Percentiles rank a stretch among this genome's conserved stretches.
phyloP scores from a whole-genome alignment of 1,284 basidiomycete species.

The Rhodotorula sp. region DNA sequence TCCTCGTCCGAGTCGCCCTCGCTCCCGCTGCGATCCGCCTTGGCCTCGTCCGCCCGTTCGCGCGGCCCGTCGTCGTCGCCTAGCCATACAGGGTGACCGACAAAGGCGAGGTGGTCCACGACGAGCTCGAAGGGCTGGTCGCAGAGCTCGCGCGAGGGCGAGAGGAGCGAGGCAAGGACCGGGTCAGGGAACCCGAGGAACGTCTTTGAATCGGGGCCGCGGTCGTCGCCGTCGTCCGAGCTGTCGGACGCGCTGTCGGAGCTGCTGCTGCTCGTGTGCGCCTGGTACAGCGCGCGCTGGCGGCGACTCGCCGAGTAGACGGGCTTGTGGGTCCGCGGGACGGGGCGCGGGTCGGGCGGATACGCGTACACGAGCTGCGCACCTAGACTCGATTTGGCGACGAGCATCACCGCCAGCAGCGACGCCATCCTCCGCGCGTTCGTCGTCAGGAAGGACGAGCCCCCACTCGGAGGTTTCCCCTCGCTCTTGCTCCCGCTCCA shows the following conservation, averaged over 20 bases:
- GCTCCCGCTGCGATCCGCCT: slow-evolving; percentile 16
- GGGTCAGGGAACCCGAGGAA: slow-evolving; percentile 78
- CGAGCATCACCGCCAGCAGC: slow-evolving; percentile 44
- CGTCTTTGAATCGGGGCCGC: slow-evolving; percentile 14
- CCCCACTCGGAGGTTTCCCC: background rate
- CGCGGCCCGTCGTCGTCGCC: slow-evolving; percentile 68
- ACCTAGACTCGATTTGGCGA: slow-evolving; percentile 41
- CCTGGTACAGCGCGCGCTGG: slow-evolving; percentile 17
- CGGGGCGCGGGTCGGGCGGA: slow-evolving; percentile 41
- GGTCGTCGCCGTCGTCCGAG: slow-evolving; percentile 6
- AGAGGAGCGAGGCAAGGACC: slow-evolving; percentile 79
- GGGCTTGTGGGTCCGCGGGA: slow-evolving; percentile 43
- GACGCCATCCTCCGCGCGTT: slow-evolving; percentile 24
- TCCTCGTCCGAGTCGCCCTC: slow-evolving; percentile 19
- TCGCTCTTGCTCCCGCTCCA: background rate
- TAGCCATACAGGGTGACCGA: slow-evolving; percentile 89
- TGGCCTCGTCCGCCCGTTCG: slow-evolving; percentile 41
- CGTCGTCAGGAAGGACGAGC: background rate
- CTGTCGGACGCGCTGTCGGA: slow-evolving; percentile 18
- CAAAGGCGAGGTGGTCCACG: slow-evolving; percentile 89
- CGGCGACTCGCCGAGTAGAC: slow-evolving; percentile 37
- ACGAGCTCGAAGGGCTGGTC: slow-evolving; percentile 93
- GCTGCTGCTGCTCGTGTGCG: slow-evolving; percentile 30
- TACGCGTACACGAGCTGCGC: slow-evolving; percentile 43
- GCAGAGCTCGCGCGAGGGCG: slow-evolving; percentile 71